A percentile compares a stretch with the other conserved stretches of the same genome.
phyloP scores from a whole-genome alignment of 1,284 basidiomycete species.

The Rhodotorula sp. region DNA sequence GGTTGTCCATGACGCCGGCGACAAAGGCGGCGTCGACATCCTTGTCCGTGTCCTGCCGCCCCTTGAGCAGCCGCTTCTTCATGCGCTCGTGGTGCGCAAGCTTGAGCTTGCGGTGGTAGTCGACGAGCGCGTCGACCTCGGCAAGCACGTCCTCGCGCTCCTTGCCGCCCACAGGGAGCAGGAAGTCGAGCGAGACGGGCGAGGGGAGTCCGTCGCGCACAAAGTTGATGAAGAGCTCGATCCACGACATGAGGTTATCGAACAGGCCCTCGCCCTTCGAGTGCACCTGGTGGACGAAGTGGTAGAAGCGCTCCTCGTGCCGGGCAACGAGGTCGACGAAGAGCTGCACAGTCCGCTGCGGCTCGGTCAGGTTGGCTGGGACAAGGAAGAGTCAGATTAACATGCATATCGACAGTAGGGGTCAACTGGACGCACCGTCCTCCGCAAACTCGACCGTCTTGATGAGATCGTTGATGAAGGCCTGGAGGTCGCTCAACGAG shows the following conservation, averaged over 20 bases:
- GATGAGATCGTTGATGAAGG: constrained; percentile 94
- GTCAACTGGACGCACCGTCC: constrained; percentile 65
- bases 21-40: constrained; percentile 76
- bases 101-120: constrained; percentile 90
- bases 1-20: constrained; percentile 71
- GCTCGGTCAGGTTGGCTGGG: constrained; percentile 78
- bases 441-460: constrained; percentile 89
- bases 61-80: constrained; percentile 68
- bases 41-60: constrained; percentile 61
- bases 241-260: constrained; percentile 92
- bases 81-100: constrained; percentile 85
- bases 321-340: constrained; percentile 92
- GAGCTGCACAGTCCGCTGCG: constrained; percentile 81
- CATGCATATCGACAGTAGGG: too few relatives aligned
- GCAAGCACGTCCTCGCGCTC: constrained; percentile 73
- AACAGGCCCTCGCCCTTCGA: constrained; percentile 94
- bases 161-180: constrained; percentile 75
- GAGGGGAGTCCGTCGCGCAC: constrained; percentile 77
- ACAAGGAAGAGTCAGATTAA: background rate
- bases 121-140: constrained; percentile 81
- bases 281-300: constrained; percentile 98
- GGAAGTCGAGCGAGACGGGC: constrained; percentile 73
- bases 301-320: constrained; percentile 94
- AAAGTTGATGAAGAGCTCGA: constrained; percentile 89
- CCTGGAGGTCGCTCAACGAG: constrained; percentile 86